Percentiles rank a stretch among this genome's conserved stretches.
Conservation (phyloP, 495 filamentous ascomycete genomes). For the Xylaria telfairii region DNA sequence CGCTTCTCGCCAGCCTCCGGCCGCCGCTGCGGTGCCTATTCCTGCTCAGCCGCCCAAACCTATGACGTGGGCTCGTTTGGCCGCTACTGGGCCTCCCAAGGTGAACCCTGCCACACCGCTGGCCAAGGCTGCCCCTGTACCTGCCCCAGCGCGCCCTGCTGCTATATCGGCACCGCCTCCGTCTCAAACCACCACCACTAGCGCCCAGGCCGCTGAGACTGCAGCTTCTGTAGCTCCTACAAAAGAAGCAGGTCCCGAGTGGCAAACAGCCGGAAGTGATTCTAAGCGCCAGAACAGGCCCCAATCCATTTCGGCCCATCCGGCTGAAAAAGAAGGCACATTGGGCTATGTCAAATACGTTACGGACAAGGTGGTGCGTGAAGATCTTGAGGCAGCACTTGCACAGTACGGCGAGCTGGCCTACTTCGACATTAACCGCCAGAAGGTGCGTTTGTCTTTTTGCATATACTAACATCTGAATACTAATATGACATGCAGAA, state of each 20-base stretch:
- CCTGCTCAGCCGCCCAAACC: conserved; percentile 58
- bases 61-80: conserved; percentile 89
- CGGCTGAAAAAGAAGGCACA: conserved; percentile 68
- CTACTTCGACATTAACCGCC: conserved; percentile 87
- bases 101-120: conserved; percentile 52
- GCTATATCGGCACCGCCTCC: conserved; percentile 35
- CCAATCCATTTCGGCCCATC: conserved; percentile 55
- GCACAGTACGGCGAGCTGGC: conserved; percentile 76
- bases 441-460: conserved; percentile 69
- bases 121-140: conserved; percentile 51
- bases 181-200: conserved; percentile 38
- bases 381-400: conserved; percentile 69
- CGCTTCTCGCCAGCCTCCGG: conserved; percentile 46
- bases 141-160: conserved; percentile 44
- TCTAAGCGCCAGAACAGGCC: conserved; percentile 79
- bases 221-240: conserved; percentile 28
- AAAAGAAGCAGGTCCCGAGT: conserved; percentile 62
- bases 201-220: conserved; percentile 30
- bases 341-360: conserved; percentile 94
- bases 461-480: conserved; percentile 15
- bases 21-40: conserved; percentile 42
- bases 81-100: conserved; percentile 47
- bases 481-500: conserved; percentile 63
- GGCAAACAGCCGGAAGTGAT: conserved; percentile 85
- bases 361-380: conserved; percentile 77